Conservation (phyloP, 2,329 filamentous ascomycete genomes). For the Pseudogymnoascus sp. region DNA sequence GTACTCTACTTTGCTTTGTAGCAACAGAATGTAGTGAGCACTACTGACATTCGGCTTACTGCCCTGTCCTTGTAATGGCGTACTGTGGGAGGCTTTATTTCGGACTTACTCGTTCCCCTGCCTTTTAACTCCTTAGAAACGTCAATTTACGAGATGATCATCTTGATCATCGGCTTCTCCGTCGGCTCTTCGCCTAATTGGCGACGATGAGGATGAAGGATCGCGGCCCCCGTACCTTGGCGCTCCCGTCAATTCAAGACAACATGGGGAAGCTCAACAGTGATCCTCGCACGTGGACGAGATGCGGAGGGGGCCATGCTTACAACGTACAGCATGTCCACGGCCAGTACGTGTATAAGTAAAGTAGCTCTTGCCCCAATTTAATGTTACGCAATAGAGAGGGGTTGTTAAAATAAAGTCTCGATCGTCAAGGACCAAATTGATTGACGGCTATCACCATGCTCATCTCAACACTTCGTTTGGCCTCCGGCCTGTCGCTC, state of each 20-base stretch:
- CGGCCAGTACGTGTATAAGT: neutral
- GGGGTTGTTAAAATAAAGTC: neutral
- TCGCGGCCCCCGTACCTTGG: neutral
- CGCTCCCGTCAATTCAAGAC: neutral
- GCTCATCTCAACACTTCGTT: neutral
- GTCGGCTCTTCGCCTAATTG: neutral
- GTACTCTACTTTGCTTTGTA: neutral
- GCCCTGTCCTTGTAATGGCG: neutral
- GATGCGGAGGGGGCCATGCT: neutral
- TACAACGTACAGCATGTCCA: neutral
- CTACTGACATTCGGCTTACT: neutral
- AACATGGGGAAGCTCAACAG: neutral
- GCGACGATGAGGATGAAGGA: neutral
- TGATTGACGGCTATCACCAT: slow-evolving; percentile 1
- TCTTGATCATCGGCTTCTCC: neutral
- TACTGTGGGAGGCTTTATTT: neutral
- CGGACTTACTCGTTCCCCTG: neutral
- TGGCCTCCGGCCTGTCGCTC: neutral
- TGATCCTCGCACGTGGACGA: neutral
- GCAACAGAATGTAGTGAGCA: neutral
- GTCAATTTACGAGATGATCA: slow-evolving; percentile 3
- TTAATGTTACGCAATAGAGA: neutral
- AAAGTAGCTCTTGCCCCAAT: neutral
- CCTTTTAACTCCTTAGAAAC: neutral
- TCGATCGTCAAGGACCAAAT: neutral